Evolutionary conservation across 805 yeast genomes (phyloP), one percentile per base, ranked within the genome.

Genomic region (Pichia scutulata): DNA sequence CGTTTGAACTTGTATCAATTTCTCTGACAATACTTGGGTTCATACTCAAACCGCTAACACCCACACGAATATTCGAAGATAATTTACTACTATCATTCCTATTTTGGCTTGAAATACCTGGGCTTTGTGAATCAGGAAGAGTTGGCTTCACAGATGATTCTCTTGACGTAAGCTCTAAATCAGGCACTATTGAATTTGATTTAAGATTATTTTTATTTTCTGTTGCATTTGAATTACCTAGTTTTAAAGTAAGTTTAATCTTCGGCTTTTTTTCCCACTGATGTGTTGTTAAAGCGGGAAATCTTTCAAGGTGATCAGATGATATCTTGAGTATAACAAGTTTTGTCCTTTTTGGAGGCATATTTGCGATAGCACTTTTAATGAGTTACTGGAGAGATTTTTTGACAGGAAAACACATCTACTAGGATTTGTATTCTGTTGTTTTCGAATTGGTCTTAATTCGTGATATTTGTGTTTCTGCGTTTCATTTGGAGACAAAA

Each of bases 1-100:
- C 47, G 21, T 39, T 49, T 5, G 47, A 47, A 39, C 57, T 56
- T 8, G 52, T 57, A 48, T 66, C 70, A 21, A 65, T 50, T 21
- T 60, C 61, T 9, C 60, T 57, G 6, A 57, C 53, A 9, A 59
- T 56, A n/a, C 56, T 56, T 1, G 64, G 48, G 30, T 61, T 63
- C 64, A 61, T 62, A 14, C 55, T 55, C 23, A 61, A 41, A 1
- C 59, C 65, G 33, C 66, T 62, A 13, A 57, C 46, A 36, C 64
- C 52, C 46, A 51, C 49, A 43, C 55, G 48, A 14, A 49, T 46
- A 26, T 48, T 55, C 4, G 51, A 43, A 18, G 50, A 39, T 18
- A 49, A 39, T 25, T 49, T 48, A 9, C 50, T 18, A 12, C 45
- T 46, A 16, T 21, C 33, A 23, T 43, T 50, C 13, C 22, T 39